Conservation (phyloP, 2,329 filamentous ascomycete species). For the Penicillium sp. region DNA sequence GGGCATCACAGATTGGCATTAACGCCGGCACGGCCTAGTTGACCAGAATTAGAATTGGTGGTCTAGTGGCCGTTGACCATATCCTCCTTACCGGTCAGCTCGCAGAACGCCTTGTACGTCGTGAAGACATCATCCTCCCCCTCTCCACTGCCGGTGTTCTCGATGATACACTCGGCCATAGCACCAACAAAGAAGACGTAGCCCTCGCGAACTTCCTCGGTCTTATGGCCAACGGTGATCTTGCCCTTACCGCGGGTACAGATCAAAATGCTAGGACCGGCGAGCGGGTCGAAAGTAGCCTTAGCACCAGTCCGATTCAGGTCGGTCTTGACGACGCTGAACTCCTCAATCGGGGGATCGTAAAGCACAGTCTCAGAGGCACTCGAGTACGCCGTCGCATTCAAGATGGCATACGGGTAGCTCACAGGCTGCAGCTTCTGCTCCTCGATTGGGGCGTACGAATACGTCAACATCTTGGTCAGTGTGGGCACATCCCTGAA, state of each 20-base stretch:
- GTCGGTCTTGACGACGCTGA: slow-evolving; percentile 77
- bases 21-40: slow-evolving; percentile 10
- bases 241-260: slow-evolving; percentile 79
- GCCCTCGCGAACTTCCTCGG: slow-evolving; percentile 66
- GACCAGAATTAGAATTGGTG: slow-evolving; percentile 15
- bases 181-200: slow-evolving; percentile 83
- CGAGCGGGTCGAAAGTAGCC: slow-evolving; percentile 79
- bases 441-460: slow-evolving; percentile 86
- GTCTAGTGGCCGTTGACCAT: slow-evolving; percentile 34
- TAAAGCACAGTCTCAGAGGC: slow-evolving; percentile 71
- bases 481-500: slow-evolving; percentile 94
- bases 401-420: slow-evolving; percentile 80
- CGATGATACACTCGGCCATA: slow-evolving; percentile 74
- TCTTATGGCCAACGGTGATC: slow-evolving; percentile 79
- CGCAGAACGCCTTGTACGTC: slow-evolving; percentile 91
- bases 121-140: slow-evolving; percentile 66
- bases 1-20: slow-evolving; percentile 19
- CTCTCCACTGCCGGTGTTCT: slow-evolving; percentile 55
- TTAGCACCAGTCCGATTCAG: slow-evolving; percentile 69
- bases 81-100: slow-evolving; percentile 57
- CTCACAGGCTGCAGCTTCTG: slow-evolving; percentile 87
- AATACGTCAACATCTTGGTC: slow-evolving; percentile 89
- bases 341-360: slow-evolving; percentile 94
- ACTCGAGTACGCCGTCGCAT: slow-evolving; percentile 74
- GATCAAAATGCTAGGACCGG: slow-evolving; percentile 87